Conservation (phyloP, 805 yeast genomes). For the Pichia deserticola region DNA sequence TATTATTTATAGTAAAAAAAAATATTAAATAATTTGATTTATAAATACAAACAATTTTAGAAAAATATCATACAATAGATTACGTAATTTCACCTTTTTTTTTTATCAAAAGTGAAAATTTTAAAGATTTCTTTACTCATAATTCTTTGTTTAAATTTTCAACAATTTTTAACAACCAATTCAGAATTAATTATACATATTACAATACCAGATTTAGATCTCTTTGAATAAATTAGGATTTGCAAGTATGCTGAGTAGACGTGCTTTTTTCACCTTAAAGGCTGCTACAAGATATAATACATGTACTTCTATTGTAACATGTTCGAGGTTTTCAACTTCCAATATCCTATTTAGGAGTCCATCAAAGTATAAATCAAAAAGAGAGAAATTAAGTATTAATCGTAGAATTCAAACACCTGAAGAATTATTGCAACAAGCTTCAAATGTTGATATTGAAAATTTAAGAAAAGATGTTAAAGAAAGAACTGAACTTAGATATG, state of each 20-base stretch:
- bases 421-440: slow-evolving; percentile 22
- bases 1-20: too few species aligned
- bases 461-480: slow-evolving; percentile 16
- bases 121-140: too few species aligned
- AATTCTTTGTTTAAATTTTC: too few species aligned
- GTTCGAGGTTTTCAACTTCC: slow-evolving; percentile 5
- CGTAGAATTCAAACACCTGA: slow-evolving; percentile 26
- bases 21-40: too few species aligned
- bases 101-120: too few species aligned
- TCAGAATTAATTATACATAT: too few species aligned
- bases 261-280: not conserved
- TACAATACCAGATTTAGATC: too few species aligned
- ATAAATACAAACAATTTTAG: too few species aligned
- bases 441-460: slow-evolving; percentile 23
- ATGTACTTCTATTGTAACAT: not conserved
- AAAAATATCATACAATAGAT: too few species aligned
- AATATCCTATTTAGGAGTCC: slow-evolving; percentile 1
- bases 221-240: too few species aligned
- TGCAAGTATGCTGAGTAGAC: not conserved
- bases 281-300: not conserved
- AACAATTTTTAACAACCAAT: too few species aligned
- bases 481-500: slow-evolving; percentile 20
- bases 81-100: too few species aligned
- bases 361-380: slow-evolving; percentile 6
- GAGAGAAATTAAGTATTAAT: not conserved